Base-by-base conservation (phyloP, 2,329 filamentous ascomycete species). In the Sporothrix phasma region DNA sequence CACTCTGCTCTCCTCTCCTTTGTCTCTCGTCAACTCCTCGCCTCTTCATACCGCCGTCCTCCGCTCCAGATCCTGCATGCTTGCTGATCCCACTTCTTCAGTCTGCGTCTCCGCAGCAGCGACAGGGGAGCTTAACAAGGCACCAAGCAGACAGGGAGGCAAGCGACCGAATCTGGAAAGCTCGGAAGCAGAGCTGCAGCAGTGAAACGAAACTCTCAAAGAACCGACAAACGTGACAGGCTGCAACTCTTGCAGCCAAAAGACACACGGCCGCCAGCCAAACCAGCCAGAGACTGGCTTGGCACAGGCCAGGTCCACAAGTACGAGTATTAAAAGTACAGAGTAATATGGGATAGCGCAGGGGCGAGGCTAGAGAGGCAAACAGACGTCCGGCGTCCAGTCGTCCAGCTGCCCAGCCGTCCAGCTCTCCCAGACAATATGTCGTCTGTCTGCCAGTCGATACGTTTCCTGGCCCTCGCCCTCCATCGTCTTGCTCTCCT, bases 161-260 rank as follows among this genome's bases (percentile, higher is more conserved):
- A 34, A 19, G 29, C 19, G 51, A 43, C 15, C 24, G 54, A 26
- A 58, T 11, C 31, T 58, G 54, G 54, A 43, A n/a, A 58, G 37
- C 22, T 41, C 15, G 37, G 37, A 37, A 6, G 17, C 6, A 37
- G 34, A 3, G 54, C 54, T 43, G 54, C 22, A 43, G 54, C 24
- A 29, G 19, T 58, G 54, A 43, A 58, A 58, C 54, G 54, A 58
- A 58, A 43, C 53, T 39, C 26, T 41, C 6, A 58, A 58, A n/a
- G 15, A 8, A 41, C 37, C 29, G 15, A 43, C 37, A 58, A 37
- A 22, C 22, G 5, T 22, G 51, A 39, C 51, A 37, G 31, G 17
- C 49, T 54, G 49, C 49, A 11, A 51, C 24, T 3, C 26, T 31
- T 7, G 10, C 11, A 37, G 31, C 34, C 11, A 17, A 19, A 37